Base-by-base conservation (phyloP, 257 asterid species). In the Prunella vulgaris region DNA sequence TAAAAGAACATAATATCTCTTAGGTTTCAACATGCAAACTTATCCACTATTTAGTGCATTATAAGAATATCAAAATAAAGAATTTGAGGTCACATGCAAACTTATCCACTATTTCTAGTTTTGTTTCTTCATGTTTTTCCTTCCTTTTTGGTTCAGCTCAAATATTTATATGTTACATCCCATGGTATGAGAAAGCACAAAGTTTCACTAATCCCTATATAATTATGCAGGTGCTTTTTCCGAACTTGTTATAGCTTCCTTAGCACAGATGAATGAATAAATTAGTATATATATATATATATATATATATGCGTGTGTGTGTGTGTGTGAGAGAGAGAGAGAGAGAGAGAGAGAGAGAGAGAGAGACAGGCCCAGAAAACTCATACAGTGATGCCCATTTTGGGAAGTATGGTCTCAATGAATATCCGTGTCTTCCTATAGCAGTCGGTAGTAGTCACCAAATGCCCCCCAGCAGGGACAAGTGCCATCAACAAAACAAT, bases 371-470 rank as follows among this genome's bases (percentile, higher is more conserved):
- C 59, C 33, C 51, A 65, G 60, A 65, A 64, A 77, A 49, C 60
- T 15, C 83, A 46, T 92, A 92, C 98, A 72, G 86, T 83, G 77
- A 92, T 85, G 46, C 96, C 97, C 92, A 88, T 89, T 76, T 86
- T 89, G 54, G 98, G 97, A 70, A 89, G 85, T 74, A 89, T 22
- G 49, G 86, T 87, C 88, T 92, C 96, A 59, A 92, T 92, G 72
- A 89, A 92, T 73, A 89, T 84, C 71, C 92, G 79, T 67, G 98
- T 92, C 81, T 85, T 87, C 76, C 96, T 83, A 67, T 92, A 92
- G 82, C 98, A 92, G 76, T 92, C 97, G 27, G 96, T 92, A 60
- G 98, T 92, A 58, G 97, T 92, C 52, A 92, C 92, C 52, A 92
- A 69, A 73, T 89, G 96, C 44, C 98, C 98, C 24, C 98, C 96